Conservation (phyloP, 2,329 filamentous ascomycete genomes). For the Trichophyton mentagrophytes region DNA sequence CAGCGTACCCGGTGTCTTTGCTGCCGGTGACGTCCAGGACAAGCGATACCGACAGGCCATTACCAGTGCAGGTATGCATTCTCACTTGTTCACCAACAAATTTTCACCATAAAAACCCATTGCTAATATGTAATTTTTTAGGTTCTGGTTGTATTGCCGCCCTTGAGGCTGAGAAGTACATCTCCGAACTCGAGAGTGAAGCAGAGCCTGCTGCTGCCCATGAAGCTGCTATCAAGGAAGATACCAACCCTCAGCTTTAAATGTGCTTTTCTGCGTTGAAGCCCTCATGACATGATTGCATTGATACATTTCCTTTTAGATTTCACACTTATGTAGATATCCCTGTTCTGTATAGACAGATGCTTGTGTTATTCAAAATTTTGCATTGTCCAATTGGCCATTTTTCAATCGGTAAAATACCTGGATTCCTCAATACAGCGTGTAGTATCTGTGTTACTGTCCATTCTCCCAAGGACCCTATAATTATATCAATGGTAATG, state of each 20-base stretch:
- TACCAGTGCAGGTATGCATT: slow-evolving; percentile 73
- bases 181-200: slow-evolving; percentile 59
- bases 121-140: slow-evolving; percentile 13
- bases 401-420: not conserved
- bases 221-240: slow-evolving; percentile 31
- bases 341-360: not conserved
- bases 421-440: not conserved
- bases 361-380: not conserved
- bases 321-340: not conserved
- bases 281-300: slow-evolving; percentile 1
- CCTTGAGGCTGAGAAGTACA: slow-evolving; percentile 86
- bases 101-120: not conserved
- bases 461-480: too few relatives aligned
- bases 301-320: not conserved
- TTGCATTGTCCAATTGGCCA: not conserved
- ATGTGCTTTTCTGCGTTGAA: slow-evolving; percentile 6
- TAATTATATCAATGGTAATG: not conserved
- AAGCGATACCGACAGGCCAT: slow-evolving; percentile 97
- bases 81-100: not conserved
- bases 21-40: slow-evolving; percentile 94
- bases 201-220: slow-evolving; percentile 35
- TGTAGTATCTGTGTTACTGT: not conserved
- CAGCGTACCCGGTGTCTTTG: slow-evolving; percentile 83
- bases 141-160: slow-evolving; percentile 82
- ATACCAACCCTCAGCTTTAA: slow-evolving; percentile 51